Evolutionary conservation across 345 rosid genomes (phyloP).

Genomic region (Angophora floribunda): DNA sequence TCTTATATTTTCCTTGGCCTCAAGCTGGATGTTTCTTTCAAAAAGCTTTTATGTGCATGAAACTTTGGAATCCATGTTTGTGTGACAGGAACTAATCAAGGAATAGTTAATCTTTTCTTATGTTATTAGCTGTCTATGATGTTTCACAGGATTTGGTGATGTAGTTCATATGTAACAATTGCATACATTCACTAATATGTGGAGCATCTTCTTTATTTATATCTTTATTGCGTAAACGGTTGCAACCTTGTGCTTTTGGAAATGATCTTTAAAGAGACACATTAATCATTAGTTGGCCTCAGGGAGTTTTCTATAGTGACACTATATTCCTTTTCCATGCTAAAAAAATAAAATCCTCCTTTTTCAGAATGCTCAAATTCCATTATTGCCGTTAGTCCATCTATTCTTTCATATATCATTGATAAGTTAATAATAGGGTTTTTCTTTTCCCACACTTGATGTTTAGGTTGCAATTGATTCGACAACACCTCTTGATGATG

Average conservation of each 20-base stretch:
- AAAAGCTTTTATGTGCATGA: not conserved
- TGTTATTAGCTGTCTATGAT: not conserved
- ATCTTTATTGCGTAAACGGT: not conserved
- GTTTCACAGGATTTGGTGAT: not conserved
- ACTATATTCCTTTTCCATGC: not conserved
- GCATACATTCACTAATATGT: not conserved
- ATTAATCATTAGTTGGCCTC: not conserved
- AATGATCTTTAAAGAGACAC: not conserved
- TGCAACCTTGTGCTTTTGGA: not conserved
- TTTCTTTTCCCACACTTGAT: not conserved
- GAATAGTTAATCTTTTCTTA: not conserved
- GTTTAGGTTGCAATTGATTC: slow-evolving; percentile 93
- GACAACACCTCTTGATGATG: slow-evolving; percentile 87
- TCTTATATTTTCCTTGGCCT: not conserved
- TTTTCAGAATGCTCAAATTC: not conserved
- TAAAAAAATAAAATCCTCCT: not conserved
- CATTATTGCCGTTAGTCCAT: not conserved
- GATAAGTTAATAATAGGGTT: not conserved
- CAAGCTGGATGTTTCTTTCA: not conserved
- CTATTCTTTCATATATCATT: not conserved
- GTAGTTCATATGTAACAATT: not conserved
- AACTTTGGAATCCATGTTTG: not conserved
- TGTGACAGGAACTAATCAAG: not conserved
- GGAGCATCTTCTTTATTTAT: not conserved
- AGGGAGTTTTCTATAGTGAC: not conserved